Conservation (phyloP, 179 eudicot species). For the Vitellaria paradoxa region DNA sequence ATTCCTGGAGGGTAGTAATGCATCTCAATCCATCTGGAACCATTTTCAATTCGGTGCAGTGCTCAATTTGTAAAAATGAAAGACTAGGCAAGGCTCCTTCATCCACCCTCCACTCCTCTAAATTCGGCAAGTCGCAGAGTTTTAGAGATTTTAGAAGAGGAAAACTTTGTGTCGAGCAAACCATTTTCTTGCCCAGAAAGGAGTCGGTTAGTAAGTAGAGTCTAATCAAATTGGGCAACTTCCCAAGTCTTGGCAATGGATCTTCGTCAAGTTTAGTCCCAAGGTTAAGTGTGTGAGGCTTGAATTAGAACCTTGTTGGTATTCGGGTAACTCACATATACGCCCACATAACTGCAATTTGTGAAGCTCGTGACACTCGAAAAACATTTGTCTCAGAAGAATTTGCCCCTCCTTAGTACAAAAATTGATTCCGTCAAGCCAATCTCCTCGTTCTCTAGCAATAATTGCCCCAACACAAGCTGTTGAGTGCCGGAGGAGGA, state of each 20-base stretch:
- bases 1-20: conserved; percentile 19
- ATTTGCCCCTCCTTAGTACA: neutral
- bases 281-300: neutral
- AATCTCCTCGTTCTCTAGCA: too few species aligned
- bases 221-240: conserved; percentile 19
- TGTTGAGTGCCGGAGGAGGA: neutral
- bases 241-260: conserved; percentile 20
- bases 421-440: neutral
- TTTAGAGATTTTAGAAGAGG: conserved; percentile 30
- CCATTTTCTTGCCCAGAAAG: conserved; percentile 11
- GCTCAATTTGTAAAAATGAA: conserved; percentile 11
- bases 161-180: conserved; percentile 23
- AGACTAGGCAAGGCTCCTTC: conserved; percentile 32
- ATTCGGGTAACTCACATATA: neutral
- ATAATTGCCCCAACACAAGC: neutral
- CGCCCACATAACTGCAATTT: neutral
- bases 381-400: neutral
- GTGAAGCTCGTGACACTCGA: neutral
- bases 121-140: conserved; percentile 7
- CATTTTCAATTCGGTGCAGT: conserved; percentile 19
- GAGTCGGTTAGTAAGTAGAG: conserved; percentile 9
- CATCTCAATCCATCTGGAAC: conserved; percentile 28
- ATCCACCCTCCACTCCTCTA: conserved; percentile 28
- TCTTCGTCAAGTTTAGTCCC: neutral
- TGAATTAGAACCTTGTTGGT: neutral